A percentile compares a stretch with the other conserved stretches of the same genome.
Conservation (phyloP, 2,329 filamentous ascomycete genomes). For the Aspergillus viridinutans region DNA sequence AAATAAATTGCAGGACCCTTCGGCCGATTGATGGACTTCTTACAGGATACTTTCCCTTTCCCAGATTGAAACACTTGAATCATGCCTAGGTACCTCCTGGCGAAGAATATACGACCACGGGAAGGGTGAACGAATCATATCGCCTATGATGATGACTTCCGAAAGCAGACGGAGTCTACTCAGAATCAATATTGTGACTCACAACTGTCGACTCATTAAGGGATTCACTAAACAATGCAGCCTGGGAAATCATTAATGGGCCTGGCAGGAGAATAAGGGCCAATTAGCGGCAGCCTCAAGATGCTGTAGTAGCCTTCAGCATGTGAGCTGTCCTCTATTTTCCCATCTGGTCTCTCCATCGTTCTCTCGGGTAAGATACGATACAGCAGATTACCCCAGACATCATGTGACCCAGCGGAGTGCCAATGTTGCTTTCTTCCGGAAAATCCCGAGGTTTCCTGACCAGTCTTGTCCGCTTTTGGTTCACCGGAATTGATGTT, state of each 20-base stretch:
- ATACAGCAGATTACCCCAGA: not conserved
- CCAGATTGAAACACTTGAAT: not conserved
- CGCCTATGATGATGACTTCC: not conserved
- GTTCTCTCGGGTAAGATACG: not conserved
- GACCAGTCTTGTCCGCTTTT: slow-evolving; percentile 25
- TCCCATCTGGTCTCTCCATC: not conserved
- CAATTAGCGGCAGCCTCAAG: not conserved
- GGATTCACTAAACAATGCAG: not conserved
- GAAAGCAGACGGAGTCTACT: not conserved
- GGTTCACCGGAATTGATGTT: slow-evolving; percentile 25
- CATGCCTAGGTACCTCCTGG: not conserved
- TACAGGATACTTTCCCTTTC: not conserved
- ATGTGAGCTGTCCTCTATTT: not conserved
- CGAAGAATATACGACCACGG: not conserved
- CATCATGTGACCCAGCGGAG: slow-evolving; percentile 27
- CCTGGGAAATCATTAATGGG: not conserved
- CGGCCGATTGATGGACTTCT: not conserved
- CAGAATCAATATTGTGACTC: not conserved
- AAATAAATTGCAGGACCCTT: not conserved
- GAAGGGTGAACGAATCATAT: not conserved
- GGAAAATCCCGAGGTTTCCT: slow-evolving; percentile 20
- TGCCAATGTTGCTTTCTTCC: slow-evolving; percentile 16
- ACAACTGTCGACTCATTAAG: not conserved
- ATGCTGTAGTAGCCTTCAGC: not conserved
- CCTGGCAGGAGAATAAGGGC: too few relatives aligned